phyloP scores from a whole-genome alignment of 257 asterid species.

The Cordia subcordata region DNA sequence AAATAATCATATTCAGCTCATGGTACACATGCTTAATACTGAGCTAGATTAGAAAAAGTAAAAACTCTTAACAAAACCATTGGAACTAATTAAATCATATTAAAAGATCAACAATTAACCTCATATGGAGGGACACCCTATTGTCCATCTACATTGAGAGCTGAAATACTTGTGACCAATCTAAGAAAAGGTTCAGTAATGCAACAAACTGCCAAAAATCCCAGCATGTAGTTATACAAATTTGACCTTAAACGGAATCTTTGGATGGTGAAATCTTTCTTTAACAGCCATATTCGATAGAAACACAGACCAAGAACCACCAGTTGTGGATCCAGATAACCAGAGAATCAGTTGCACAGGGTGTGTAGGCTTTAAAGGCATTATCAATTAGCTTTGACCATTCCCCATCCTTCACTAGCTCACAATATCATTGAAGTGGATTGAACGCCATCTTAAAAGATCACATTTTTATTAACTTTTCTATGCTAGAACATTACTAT shows the following conservation, averaged over 20 bases:
- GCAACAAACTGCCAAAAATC: constrained; percentile 68
- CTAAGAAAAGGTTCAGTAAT: constrained; percentile 71
- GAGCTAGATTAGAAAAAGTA: too few relatives aligned
- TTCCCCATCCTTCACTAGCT: constrained; percentile 69
- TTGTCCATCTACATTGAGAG: constrained; percentile 62
- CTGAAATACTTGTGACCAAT: constrained; percentile 71
- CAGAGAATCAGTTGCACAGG: constrained; percentile 76
- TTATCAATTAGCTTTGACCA: constrained; percentile 79
- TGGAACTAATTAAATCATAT: too few relatives aligned
- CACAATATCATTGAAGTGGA: constrained; percentile 84
- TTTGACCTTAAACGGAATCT: constrained; percentile 73
- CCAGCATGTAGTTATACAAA: constrained; percentile 65
- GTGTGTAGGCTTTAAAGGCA: constrained; percentile 86
- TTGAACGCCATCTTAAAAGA: constrained; percentile 51
- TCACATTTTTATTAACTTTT: not conserved
- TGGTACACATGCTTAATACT: not conserved
- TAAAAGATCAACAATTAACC: too few relatives aligned
- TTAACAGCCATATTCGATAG: constrained; percentile 50
- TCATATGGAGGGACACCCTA: constrained; percentile 74
- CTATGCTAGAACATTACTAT: not conserved
- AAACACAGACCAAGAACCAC: constrained; percentile 65
- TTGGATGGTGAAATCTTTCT: constrained; percentile 55
- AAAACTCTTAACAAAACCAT: too few relatives aligned
- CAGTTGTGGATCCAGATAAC: constrained; percentile 62
- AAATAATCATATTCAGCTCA: not conserved